These are phyloP conservation scores for Termitomyces sp. DNA, from an alignment of 768 basidiomycete species.

Conservation along the genomic window DNA sequence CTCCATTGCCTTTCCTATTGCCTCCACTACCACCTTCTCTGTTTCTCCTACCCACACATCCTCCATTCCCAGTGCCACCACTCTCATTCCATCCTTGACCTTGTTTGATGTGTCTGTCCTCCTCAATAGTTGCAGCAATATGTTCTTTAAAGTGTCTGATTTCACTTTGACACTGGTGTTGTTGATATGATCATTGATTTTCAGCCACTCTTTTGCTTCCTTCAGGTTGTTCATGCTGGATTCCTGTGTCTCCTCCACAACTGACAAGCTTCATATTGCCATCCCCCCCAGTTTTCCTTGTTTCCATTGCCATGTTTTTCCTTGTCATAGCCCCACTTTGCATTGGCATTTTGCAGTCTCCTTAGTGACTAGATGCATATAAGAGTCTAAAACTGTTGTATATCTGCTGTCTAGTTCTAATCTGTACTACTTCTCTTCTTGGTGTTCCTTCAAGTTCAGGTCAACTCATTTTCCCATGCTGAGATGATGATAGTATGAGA, in stretches of 20 bases:
- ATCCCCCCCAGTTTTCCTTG: too few species aligned
- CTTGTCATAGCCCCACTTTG: too few species aligned
- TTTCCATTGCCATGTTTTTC: too few species aligned
- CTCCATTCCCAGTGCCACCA: background rate
- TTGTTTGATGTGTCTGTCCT: background rate
- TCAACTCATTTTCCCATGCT: background rate
- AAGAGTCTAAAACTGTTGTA: too few species aligned
- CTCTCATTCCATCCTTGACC: background rate
- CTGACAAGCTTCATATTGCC: too few species aligned
- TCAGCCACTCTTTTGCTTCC: background rate
- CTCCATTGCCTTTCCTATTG: background rate
- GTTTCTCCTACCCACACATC: background rate
- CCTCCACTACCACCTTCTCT: background rate
- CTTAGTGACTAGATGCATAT: too few species aligned
- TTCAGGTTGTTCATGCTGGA: background rate
- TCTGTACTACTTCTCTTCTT: background rate
- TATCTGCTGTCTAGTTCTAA: background rate
- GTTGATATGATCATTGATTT: background rate
- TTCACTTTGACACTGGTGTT: background rate
- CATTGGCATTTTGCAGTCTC: too few species aligned
- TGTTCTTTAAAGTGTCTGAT: background rate
- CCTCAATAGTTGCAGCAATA: background rate
- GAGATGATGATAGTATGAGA: background rate
- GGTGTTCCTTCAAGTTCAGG: background rate
- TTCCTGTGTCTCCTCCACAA: too few species aligned